A percentile compares a stretch with the other conserved stretches of the same genome.
These are phyloP conservation scores for Syzygium grande DNA, from an alignment of 345 rosid genomes.

Conservation along the genomic window DNA sequence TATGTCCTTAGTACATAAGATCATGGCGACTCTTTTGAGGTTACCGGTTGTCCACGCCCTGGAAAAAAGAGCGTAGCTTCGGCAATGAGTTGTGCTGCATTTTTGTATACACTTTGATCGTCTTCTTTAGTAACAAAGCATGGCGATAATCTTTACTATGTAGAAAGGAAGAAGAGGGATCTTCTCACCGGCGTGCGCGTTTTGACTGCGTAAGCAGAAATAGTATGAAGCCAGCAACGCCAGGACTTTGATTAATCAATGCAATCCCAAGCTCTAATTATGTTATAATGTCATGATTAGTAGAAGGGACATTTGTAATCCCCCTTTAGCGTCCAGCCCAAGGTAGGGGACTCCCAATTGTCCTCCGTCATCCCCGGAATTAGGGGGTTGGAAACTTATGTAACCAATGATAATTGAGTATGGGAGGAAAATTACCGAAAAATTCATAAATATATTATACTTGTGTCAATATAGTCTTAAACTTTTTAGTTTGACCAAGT, in stretches of 20 bases:
- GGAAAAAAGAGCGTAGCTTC: neutral
- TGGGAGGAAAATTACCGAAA: too few relatives aligned
- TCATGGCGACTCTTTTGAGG: neutral
- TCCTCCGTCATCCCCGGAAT: neutral
- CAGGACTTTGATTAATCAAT: neutral
- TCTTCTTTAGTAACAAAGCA: too few relatives aligned
- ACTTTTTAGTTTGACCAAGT: too few relatives aligned
- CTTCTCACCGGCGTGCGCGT: neutral
- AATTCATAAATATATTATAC: too few relatives aligned
- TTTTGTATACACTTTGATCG: too few relatives aligned
- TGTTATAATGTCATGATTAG: neutral
- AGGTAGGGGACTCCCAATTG: neutral
- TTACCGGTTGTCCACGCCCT: neutral
- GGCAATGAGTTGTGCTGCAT: neutral
- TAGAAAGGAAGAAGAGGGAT: neutral
- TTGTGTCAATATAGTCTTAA: too few relatives aligned
- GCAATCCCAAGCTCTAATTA: neutral
- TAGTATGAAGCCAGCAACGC: neutral
- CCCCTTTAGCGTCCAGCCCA: neutral
- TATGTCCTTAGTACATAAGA: neutral
- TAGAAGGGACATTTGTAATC: neutral
- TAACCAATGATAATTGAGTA: too few relatives aligned
- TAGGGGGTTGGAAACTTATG: too few relatives aligned
- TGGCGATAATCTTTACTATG: neutral
- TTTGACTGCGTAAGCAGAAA: neutral